These are phyloP conservation scores for Fonsecaea monophora DNA, from an alignment of 2,329 filamentous ascomycete genomes.

Conservation along the genomic window DNA sequence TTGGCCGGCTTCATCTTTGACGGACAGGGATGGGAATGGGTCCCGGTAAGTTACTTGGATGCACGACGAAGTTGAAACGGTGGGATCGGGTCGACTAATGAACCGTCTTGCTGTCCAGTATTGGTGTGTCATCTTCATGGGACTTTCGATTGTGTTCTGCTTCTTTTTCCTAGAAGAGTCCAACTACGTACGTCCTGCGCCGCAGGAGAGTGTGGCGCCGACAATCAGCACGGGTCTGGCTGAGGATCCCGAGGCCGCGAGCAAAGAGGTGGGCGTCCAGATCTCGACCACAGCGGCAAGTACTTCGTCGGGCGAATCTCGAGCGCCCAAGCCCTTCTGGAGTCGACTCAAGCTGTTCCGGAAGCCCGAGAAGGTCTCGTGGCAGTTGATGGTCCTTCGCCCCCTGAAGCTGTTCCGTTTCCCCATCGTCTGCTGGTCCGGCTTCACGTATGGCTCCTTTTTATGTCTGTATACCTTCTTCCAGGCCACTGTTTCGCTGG, in stretches of 20 bases:
- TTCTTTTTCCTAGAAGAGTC: no score
- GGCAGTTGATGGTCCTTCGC: conserved; percentile 8
- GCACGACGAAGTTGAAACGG: no score
- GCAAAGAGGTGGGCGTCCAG: no score
- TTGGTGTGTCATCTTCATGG: neutral
- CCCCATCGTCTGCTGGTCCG: conserved; percentile 20
- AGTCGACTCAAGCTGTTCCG: neutral
- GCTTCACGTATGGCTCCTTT: conserved; percentile 14
- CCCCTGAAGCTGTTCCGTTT: conserved; percentile 19
- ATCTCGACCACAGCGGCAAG: no score
- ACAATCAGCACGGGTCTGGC: no score
- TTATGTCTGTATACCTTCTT: conserved; percentile 12
- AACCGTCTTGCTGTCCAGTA: neutral
- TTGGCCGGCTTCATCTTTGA: conserved; percentile 57
- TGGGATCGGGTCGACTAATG: no score
- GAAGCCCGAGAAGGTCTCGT: neutral
- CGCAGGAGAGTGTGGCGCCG: no score
- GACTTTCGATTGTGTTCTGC: no score
- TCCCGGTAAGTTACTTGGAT: conserved; percentile 48
- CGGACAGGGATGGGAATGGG: conserved; percentile 56
- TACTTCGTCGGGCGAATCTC: conserved; percentile 10
- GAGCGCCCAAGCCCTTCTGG: neutral
- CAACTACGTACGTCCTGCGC: no score
- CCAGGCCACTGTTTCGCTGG: conserved; percentile 12
- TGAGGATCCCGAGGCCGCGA: no score